phyloP scores from a whole-genome alignment of 306 rosid genomes.

The Nissolia schottii region DNA sequence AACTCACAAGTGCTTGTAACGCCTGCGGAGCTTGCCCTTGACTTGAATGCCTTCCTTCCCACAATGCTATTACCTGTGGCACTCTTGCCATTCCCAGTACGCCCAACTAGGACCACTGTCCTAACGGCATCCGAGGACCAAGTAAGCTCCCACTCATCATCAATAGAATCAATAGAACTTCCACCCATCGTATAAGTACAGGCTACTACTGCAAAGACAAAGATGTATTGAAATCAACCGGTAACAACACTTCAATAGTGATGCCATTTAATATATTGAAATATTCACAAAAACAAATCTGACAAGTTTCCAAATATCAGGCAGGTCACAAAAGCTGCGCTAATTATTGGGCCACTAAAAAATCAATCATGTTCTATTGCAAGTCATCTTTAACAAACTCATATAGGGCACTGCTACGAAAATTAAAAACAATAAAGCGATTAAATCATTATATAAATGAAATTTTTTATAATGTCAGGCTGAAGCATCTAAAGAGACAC shows the following conservation, averaged over 20 bases:
- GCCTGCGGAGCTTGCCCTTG: constrained; percentile 50
- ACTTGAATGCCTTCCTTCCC: constrained; percentile 62
- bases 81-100: constrained; percentile 92
- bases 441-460: no score
- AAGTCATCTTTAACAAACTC: background rate
- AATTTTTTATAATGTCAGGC: no score
- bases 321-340: background rate
- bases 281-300: background rate
- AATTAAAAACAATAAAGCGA: no score
- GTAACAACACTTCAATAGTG: background rate
- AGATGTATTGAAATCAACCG: background rate
- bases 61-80: constrained; percentile 83
- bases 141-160: constrained; percentile 85
- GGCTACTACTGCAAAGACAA: constrained; percentile 11
- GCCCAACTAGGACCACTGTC: constrained; percentile 77
- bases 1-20: constrained; percentile 66
- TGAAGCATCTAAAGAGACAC: no score
- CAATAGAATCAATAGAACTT: constrained; percentile 47
- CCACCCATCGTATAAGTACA: constrained; percentile 54
- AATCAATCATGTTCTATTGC: background rate
- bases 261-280: background rate
- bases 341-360: no score
- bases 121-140: constrained; percentile 40
- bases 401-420: no score
- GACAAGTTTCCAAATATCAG: background rate